Evolutionary conservation across 495 filamentous ascomycete species (phyloP), one percentile per base, ranked within the genome.

Genomic region (Rostrohypoxylon terebratum): DNA sequence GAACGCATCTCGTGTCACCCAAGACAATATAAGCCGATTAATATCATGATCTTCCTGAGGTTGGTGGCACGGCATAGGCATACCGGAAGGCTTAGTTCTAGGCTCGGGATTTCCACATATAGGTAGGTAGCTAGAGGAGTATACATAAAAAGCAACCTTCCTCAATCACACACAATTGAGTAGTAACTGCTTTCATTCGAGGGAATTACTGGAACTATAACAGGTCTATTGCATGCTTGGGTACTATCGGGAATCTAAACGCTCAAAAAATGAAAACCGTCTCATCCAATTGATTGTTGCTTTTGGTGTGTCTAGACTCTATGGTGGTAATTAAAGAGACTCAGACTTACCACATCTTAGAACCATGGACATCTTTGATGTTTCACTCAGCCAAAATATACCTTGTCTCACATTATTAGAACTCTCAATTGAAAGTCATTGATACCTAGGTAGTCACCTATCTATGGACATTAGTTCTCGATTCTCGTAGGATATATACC

Each of bases 51-150:
- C 18, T 40, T 45, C 11, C 33, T 34, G 13, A 63, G 48, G 38
- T n/a, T 59, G 67, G 69, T 63, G 45, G 51, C 63, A 72, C 68
- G 13, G 23, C 62, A 71, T 65, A 33, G 13, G 23, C 62, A 71
- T 65, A 33, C 20, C 13, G 34, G 16, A 42, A 48, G 18, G 53
- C 28, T 61, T 50, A 40, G 48, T 54, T 60, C 38, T 10, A 66
- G 14, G 25, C 58, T 16, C 36, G 50, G 38, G 10, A 57, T 60
- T 60, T 61, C 67, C 67, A 59, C 50, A 50, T 69, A 33, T 18
- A 36, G 66, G 21, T 61, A 69, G 60, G 53, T 33, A 59, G 20
- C 25, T 54, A 28, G 10, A 38, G 2, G 11, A 25, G 38, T 20
- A 38, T 16, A 16, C 13, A 4, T 6, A 31, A 14, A 45, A 31